Percentiles rank a stretch among this genome's conserved stretches.
Evolutionary conservation across 345 rosid species (phyloP).

Genomic region (Nasturtium officinale): DNA sequence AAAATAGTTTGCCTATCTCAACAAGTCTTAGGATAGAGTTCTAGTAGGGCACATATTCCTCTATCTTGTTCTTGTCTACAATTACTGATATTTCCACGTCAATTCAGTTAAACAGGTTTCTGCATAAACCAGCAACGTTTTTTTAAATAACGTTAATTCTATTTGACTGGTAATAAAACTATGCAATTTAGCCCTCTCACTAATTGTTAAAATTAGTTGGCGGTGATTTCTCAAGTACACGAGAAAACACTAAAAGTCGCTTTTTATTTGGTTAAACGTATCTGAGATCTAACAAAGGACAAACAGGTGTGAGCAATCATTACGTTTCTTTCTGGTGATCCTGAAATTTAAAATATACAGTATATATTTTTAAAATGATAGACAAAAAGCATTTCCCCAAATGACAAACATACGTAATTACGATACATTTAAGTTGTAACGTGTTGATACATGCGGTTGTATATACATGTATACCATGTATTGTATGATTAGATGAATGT

Average conservation of each 20-base stretch:
- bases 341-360: not conserved
- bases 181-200: not conserved
- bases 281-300: constrained; percentile 41
- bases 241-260: constrained; percentile 27
- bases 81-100: not conserved
- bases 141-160: not conserved
- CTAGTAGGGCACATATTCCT: not conserved
- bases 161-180: constrained; percentile 2
- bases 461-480: not conserved
- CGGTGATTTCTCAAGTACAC: constrained; percentile 35
- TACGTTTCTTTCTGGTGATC: constrained; percentile 32
- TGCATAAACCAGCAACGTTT: not conserved
- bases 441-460: constrained; percentile 19
- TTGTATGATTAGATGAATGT: constrained; percentile 26
- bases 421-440: constrained; percentile 35
- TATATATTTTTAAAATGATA: too few species aligned
- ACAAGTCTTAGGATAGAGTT: constrained; percentile 8
- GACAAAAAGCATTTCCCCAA: too few species aligned
- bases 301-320: constrained; percentile 43
- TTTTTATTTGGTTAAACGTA: constrained; percentile 20
- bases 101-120: not conserved
- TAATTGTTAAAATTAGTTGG: constrained; percentile 13
- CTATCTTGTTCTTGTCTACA: not conserved
- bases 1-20: constrained; percentile 1
- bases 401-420: constrained; percentile 39